Percentiles rank a stretch among this genome's conserved stretches.
Conservation (phyloP, 768 basidiomycete genomes). For the Agaricus blazei region DNA sequence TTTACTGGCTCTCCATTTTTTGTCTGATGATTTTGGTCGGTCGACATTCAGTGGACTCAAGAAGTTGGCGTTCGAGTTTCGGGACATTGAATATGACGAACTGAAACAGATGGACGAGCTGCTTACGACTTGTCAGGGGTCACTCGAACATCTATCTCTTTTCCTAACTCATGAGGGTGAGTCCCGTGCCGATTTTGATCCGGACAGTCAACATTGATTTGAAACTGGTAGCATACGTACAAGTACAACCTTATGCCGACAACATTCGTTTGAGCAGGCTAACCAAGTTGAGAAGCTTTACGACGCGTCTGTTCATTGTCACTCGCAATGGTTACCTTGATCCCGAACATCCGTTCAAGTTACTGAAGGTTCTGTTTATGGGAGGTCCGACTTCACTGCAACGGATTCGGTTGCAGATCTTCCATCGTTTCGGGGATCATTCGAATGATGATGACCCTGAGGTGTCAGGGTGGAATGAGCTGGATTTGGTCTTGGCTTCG, state of each 20-base stretch:
- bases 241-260: not conserved
- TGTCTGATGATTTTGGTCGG: conserved; percentile 1
- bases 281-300: conserved; percentile 1
- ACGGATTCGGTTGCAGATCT: not conserved
- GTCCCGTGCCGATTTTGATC: not conserved
- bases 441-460: not conserved
- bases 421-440: conserved; percentile 8
- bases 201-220: not conserved
- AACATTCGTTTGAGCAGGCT: conserved; percentile 1
- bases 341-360: not conserved
- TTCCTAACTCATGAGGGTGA: conserved; percentile 7
- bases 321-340: conserved; percentile 4
- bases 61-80: conserved; percentile 4
- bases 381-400: conserved; percentile 1
- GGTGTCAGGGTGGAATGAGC: conserved; percentile 1
- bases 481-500: not conserved
- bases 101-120: not conserved
- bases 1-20: not conserved
- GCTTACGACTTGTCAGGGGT: conserved; percentile 4
- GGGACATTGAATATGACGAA: not conserved
- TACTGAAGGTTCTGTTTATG: not conserved
- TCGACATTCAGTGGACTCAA: not conserved
- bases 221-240: not conserved
- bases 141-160: conserved; percentile 4
- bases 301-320: conserved; percentile 5